These are phyloP conservation scores for Candida sithepensis DNA, from an alignment of 805 yeast genomes.

Conservation along the genomic window DNA sequence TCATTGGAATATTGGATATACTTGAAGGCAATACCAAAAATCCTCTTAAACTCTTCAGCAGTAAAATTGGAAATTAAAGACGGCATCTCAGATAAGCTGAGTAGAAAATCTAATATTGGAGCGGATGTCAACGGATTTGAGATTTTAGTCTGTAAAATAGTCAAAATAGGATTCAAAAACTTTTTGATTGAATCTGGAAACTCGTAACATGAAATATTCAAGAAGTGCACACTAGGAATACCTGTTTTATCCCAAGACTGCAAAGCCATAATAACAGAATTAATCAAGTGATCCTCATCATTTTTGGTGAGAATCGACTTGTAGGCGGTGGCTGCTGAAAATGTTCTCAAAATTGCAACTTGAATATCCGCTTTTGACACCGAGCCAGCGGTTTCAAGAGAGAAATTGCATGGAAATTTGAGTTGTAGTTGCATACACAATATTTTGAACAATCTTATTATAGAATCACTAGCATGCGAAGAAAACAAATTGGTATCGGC, in stretches of 20 bases:
- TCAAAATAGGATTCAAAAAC: constrained; percentile 61
- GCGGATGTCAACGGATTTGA: constrained; percentile 66
- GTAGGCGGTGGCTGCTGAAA: constrained; percentile 62
- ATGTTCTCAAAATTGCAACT: constrained; percentile 57
- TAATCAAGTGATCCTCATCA: constrained; percentile 63
- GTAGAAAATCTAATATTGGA: constrained; percentile 71
- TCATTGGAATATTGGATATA: constrained; percentile 72
- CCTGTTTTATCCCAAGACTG: constrained; percentile 78
- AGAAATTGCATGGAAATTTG: constrained; percentile 40
- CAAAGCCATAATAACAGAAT: constrained; percentile 56
- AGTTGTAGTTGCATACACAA: constrained; percentile 59
- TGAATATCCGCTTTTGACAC: constrained; percentile 60
- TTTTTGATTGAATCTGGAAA: constrained; percentile 70
- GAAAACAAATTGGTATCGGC: constrained; percentile 52
- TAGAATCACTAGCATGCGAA: constrained; percentile 37
- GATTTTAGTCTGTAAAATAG: constrained; percentile 71
- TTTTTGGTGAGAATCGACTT: constrained; percentile 47
- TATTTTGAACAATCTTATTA: constrained; percentile 35
- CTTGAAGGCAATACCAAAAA: constrained; percentile 80
- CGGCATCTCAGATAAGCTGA: constrained; percentile 64
- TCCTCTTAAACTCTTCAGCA: constrained; percentile 70
- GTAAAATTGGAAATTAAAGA: constrained; percentile 67
- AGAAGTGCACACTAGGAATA: constrained; percentile 70
- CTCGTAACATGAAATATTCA: constrained; percentile 78
- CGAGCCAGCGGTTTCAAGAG: constrained; percentile 34